phyloP scores from a whole-genome alignment of 768 basidiomycete genomes.

The Hygrocybe punicea region DNA sequence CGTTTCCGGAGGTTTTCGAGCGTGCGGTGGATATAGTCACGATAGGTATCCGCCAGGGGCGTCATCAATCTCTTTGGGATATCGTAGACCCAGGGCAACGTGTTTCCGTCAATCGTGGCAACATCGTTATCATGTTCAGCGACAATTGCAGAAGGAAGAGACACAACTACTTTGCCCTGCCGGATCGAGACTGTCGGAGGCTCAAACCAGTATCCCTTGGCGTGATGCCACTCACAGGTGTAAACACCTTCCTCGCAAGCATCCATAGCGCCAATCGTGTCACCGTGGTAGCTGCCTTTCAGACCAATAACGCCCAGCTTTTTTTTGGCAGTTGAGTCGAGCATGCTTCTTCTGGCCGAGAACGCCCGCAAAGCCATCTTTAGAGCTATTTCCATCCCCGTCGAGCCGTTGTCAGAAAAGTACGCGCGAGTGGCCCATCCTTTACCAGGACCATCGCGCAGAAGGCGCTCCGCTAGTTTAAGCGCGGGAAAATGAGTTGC shows the following conservation, averaged over 20 bases:
- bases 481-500: conserved; percentile 85
- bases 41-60: conserved; percentile 62
- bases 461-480: conserved; percentile 72
- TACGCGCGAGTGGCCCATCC: conserved; percentile 92
- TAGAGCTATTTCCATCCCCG: conserved; percentile 94
- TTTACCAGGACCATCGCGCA: conserved; percentile 72
- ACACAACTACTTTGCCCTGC: conserved; percentile 52
- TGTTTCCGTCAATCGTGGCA: conserved; percentile 35
- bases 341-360: conserved; percentile 37
- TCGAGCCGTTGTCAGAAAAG: conserved; percentile 93
- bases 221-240: conserved; percentile 93
- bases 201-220: conserved; percentile 92
- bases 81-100: conserved; percentile 65
- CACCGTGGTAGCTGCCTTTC: conserved; percentile 93
- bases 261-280: conserved; percentile 97
- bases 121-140: conserved; percentile 24
- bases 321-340: conserved; percentile 41
- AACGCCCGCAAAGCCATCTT: conserved; percentile 91
- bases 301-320: conserved; percentile 77
- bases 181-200: conserved; percentile 75
- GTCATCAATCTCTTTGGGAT: conserved; percentile 57
- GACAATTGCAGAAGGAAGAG: conserved; percentile 50
- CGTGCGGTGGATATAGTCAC: conserved; percentile 50
- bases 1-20: conserved; percentile 45
- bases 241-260: conserved; percentile 89